These are phyloP conservation scores for Choiromyces venosus DNA, from an alignment of 495 filamentous ascomycete genomes.

Conservation along the genomic window DNA sequence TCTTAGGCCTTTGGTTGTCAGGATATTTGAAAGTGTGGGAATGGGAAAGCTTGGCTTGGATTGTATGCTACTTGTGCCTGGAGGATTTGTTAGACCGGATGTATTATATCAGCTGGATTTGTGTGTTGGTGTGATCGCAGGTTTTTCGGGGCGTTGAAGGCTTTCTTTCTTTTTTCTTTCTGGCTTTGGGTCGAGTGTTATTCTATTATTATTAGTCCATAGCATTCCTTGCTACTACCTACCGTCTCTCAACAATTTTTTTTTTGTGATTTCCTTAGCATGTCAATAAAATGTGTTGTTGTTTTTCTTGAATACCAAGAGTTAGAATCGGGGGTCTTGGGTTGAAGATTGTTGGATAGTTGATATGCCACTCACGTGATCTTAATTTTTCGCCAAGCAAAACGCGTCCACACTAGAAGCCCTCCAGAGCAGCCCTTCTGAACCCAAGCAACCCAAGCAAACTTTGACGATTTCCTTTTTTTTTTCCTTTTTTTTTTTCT, in stretches of 20 bases:
- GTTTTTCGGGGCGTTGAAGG: background rate
- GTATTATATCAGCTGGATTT: background rate
- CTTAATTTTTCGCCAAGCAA: conserved; percentile 5
- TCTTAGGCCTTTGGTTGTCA: background rate
- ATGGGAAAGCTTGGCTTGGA: conserved; percentile 4
- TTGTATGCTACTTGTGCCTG: background rate
- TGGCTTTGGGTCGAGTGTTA: background rate
- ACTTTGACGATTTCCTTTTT: background rate
- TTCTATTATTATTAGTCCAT: background rate
- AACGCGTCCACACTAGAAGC: conserved; percentile 7
- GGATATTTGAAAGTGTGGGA: background rate
- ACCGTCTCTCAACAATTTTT: background rate
- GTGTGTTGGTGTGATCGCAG: background rate
- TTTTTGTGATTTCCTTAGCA: background rate
- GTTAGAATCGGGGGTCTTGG: background rate
- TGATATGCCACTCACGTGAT: conserved; percentile 11
- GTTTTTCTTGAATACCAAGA: background rate
- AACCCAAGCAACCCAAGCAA: background rate
- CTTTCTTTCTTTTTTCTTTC: background rate
- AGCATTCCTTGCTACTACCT: background rate
- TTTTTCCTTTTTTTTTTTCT: background rate
- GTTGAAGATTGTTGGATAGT: background rate
- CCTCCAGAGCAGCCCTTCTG: background rate
- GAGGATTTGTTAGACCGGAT: background rate
- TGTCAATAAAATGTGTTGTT: background rate